These are phyloP conservation scores for Alternaria arborescens DNA, from an alignment of 2,329 filamentous ascomycete species.

Conservation along the genomic window DNA sequence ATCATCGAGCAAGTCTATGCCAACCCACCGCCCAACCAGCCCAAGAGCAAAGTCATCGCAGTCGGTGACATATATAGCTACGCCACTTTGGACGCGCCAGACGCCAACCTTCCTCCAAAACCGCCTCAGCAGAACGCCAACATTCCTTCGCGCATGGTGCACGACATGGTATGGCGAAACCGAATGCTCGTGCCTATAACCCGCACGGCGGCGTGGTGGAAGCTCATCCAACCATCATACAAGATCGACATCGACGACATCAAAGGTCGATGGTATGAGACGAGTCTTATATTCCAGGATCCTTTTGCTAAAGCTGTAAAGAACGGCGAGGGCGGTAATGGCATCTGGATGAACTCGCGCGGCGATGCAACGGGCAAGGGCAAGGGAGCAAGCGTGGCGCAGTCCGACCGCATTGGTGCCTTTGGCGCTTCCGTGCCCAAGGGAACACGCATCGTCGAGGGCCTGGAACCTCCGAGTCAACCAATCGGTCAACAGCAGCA, in stretches of 20 bases:
- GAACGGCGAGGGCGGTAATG: constrained; percentile 54
- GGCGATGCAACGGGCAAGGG: constrained; percentile 49
- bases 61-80: constrained; percentile 64
- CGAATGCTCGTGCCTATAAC: constrained; percentile 51
- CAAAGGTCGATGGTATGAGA: constrained; percentile 70
- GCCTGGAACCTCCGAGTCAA: constrained; percentile 40
- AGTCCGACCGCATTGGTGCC: constrained; percentile 51
- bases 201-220: constrained; percentile 54
- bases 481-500: constrained; percentile 19
- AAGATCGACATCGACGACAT: constrained; percentile 58
- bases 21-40: constrained; percentile 18
- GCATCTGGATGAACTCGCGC: constrained; percentile 59
- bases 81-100: constrained; percentile 43
- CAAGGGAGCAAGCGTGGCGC: constrained; percentile 38
- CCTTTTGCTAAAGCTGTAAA: constrained; percentile 46
- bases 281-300: constrained; percentile 57
- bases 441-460: constrained; percentile 50
- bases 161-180: constrained; percentile 62
- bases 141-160: constrained; percentile 61
- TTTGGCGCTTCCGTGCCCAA: constrained; percentile 54
- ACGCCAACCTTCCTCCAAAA: constrained; percentile 44
- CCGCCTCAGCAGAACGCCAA: constrained; percentile 52
- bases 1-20: constrained; percentile 53
- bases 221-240: constrained; percentile 46
- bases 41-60: constrained; percentile 50